A percentile compares a stretch with the other conserved stretches of the same genome.
Evolutionary conservation across 352 stramenopile genomes (phyloP).

Genomic region (Pythium oligandrum): DNA sequence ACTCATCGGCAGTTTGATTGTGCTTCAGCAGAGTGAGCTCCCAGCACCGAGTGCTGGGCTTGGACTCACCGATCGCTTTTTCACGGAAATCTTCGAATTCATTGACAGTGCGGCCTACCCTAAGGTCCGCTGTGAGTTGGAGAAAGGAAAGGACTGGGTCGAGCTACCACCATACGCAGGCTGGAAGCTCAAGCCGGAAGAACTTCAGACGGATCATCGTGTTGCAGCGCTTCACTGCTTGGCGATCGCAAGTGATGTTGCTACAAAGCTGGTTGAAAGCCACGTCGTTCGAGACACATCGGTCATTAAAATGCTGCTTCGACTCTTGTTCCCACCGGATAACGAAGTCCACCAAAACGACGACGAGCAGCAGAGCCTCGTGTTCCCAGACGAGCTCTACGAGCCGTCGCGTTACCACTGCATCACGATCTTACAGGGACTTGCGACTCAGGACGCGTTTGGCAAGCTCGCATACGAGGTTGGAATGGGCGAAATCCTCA

Average conservation of each 20-base stretch:
- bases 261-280: constrained; percentile 49
- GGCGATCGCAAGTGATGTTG: constrained; percentile 50
- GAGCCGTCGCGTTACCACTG: constrained; percentile 56
- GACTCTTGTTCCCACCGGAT: constrained; percentile 66
- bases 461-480: constrained; percentile 40
- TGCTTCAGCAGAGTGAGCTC: constrained; percentile 53
- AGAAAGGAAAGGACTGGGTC: constrained; percentile 21
- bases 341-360: constrained; percentile 72
- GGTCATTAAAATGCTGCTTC: constrained; percentile 71
- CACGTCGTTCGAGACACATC: constrained; percentile 46
- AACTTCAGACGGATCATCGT: constrained; percentile 47
- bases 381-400: constrained; percentile 58
- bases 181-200: constrained; percentile 42
- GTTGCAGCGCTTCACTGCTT: constrained; percentile 65
- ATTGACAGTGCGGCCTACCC: constrained; percentile 43
- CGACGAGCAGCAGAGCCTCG: constrained; percentile 29
- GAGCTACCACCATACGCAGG: constrained; percentile 45
- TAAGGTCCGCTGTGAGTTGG: constrained; percentile 3
- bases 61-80: constrained; percentile 63
- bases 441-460: constrained; percentile 58
- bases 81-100: constrained; percentile 69
- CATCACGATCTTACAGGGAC: constrained; percentile 42
- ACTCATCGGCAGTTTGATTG: constrained; percentile 60
- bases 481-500: constrained; percentile 74
- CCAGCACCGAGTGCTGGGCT: constrained; percentile 35